Evolutionary conservation across 768 basidiomycete species (phyloP).

Genomic region (Clitopilus passeckerianus): DNA sequence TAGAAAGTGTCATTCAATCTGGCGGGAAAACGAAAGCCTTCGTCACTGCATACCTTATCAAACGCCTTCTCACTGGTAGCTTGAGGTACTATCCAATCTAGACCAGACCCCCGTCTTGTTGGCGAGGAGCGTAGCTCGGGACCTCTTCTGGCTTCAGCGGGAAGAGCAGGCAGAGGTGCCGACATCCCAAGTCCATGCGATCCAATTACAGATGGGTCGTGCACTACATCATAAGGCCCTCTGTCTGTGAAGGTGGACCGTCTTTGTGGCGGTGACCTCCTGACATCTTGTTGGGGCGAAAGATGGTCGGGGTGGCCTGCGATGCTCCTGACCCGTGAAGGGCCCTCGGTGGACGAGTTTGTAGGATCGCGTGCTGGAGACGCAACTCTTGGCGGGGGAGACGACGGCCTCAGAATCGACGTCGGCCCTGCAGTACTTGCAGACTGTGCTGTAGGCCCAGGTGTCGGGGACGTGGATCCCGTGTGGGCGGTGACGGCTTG

Average conservation of each 20-base stretch:
- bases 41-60: constrained; percentile 16
- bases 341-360: neutral
- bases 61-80: constrained; percentile 9
- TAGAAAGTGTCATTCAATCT: neutral
- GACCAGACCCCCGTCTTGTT: constrained; percentile 20
- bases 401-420: neutral
- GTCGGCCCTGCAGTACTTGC: neutral
- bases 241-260: neutral
- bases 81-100: constrained; percentile 35
- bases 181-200: neutral
- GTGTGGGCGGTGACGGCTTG: neutral
- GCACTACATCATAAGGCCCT: neutral
- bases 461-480: neutral
- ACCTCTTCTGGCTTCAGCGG: constrained; percentile 7
- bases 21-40: too few relatives aligned
- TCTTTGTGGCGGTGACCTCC: neutral
- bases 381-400: neutral
- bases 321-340: neutral
- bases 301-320: neutral
- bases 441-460: neutral
- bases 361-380: neutral
- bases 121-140: constrained; percentile 6
- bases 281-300: neutral
- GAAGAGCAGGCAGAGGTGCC: constrained; percentile 11
- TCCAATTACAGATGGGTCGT: neutral